phyloP scores from a whole-genome alignment of 75 land plant species.

The Ceratopteris richardii region DNA sequence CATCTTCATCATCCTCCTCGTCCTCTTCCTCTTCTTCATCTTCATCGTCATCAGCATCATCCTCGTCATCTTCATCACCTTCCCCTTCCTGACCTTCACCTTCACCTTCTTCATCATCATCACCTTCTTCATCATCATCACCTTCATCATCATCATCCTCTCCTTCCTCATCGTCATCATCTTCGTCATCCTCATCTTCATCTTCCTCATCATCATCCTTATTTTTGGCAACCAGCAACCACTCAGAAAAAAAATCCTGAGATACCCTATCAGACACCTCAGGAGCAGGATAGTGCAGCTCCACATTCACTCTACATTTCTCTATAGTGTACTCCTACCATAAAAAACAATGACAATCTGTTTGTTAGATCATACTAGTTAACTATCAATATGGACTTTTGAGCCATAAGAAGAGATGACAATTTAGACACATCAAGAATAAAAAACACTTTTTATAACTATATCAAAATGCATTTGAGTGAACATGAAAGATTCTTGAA shows the following conservation, averaged over 20 bases:
- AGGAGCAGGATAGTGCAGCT: no score
- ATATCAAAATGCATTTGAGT: no score
- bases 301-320: no score
- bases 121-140: neutral
- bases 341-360: no score
- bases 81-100: neutral
- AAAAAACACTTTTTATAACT: no score
- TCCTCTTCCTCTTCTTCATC: slow-evolving; percentile 2
- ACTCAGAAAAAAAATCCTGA: neutral
- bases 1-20: neutral
- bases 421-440: no score
- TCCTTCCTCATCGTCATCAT: neutral
- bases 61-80: neutral
- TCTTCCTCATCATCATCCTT: slow-evolving; percentile 1
- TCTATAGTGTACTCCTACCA: no score
- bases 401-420: no score
- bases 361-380: no score
- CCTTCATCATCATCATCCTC: neutral
- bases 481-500: no score
- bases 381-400: no score
- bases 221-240: slow-evolving; percentile 1
- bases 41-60: neutral
- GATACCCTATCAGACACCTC: no score
- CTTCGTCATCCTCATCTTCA: neutral
- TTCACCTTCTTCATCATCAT: neutral